phyloP scores from a whole-genome alignment of 352 stramenopile genomes.

The Phytopythium vexans region DNA sequence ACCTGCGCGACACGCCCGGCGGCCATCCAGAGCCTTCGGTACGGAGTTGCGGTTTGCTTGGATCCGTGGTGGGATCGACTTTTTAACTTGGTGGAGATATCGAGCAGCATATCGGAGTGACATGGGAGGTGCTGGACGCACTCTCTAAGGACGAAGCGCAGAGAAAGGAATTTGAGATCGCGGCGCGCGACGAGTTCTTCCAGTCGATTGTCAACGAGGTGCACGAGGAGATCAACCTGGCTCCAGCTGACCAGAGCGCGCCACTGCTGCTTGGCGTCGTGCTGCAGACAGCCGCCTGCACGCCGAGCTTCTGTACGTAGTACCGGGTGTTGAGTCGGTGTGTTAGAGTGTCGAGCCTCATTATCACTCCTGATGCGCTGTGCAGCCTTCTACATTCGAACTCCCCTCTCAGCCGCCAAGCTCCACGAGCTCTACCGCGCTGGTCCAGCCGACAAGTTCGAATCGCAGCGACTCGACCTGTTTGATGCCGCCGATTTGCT shows the following conservation, averaged over 20 bases:
- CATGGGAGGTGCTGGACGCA: slow-evolving; percentile 17
- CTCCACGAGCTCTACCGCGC: slow-evolving; percentile 36
- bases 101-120: slow-evolving; percentile 29
- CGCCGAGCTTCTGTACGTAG: slow-evolving; percentile 71
- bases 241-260: slow-evolving; percentile 24
- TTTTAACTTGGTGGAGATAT: neutral
- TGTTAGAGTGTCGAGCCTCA: neutral
- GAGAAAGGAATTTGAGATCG: slow-evolving; percentile 20
- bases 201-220: slow-evolving; percentile 71
- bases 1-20: slow-evolving; percentile 73
- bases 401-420: slow-evolving; percentile 25
- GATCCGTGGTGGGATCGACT: neutral
- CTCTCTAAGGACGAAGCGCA: slow-evolving; percentile 13
- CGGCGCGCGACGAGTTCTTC: slow-evolving; percentile 50
- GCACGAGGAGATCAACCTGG: slow-evolving; percentile 77
- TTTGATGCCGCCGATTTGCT: slow-evolving; percentile 34
- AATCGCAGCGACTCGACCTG: slow-evolving; percentile 53
- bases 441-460: slow-evolving; percentile 50
- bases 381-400: slow-evolving; percentile 61
- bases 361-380: neutral
- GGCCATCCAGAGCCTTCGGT: slow-evolving; percentile 73
- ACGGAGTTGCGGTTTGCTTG: neutral
- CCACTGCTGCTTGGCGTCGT: slow-evolving; percentile 72
- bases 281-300: slow-evolving; percentile 60
- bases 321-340: neutral